Evolutionary conservation across 352 stramenopile genomes (phyloP).

Genomic region (Globisporangium emineosum): DNA sequence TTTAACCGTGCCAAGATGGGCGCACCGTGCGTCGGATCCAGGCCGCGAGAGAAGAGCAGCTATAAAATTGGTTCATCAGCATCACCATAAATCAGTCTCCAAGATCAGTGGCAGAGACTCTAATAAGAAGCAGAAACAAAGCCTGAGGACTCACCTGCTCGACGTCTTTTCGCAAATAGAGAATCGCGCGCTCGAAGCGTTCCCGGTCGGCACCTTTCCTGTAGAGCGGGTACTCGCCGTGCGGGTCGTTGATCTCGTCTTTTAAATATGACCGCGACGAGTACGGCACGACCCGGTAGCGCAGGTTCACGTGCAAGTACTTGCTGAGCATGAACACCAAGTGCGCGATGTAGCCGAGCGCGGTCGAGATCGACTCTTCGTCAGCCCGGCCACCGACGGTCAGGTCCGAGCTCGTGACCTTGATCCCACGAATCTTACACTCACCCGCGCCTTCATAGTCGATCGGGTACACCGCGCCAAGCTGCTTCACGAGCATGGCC

Average conservation of each 20-base stretch:
- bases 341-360: slow-evolving; percentile 83
- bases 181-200: slow-evolving; percentile 72
- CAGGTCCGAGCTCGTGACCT: slow-evolving; percentile 70
- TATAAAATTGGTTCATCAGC: too few species aligned
- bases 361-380: slow-evolving; percentile 83
- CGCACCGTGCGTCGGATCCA: slow-evolving; percentile 64
- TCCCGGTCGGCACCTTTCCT: slow-evolving; percentile 76
- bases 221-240: slow-evolving; percentile 81
- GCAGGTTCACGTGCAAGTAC: slow-evolving; percentile 82
- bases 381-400: slow-evolving; percentile 50
- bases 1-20: slow-evolving; percentile 67
- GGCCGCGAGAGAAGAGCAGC: slow-evolving; percentile 70
- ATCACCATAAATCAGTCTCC: too few species aligned
- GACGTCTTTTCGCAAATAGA: slow-evolving; percentile 75
- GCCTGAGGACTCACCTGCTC: slow-evolving; percentile 54
- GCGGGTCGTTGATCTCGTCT: slow-evolving; percentile 83
- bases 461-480: slow-evolving; percentile 79
- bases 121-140: neutral
- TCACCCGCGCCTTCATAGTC: slow-evolving; percentile 78
- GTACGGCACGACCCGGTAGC: slow-evolving; percentile 78
- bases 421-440: slow-evolving; percentile 79
- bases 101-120: neutral
- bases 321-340: slow-evolving; percentile 89
- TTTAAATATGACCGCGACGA: slow-evolving; percentile 80
- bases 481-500: slow-evolving; percentile 73